Conservation (phyloP, 2,329 filamentous ascomycete species). For the Aureobasidium zeae region DNA sequence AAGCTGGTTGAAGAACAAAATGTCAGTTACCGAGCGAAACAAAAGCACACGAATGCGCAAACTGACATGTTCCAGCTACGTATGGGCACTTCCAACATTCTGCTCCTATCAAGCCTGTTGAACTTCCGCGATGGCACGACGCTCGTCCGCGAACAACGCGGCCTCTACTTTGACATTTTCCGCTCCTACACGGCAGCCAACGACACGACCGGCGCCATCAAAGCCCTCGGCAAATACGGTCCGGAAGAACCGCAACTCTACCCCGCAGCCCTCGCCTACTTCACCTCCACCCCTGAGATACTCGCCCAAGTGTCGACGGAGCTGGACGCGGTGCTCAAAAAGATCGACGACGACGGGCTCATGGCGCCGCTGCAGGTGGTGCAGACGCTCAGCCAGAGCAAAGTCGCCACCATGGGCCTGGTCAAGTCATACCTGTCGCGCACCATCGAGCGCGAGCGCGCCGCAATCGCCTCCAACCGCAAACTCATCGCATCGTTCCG, state of each 20-base stretch:
- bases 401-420: constrained; percentile 93
- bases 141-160: constrained; percentile 87
- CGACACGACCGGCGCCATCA: constrained; percentile 83
- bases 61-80: constrained; percentile 32
- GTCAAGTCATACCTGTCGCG: constrained; percentile 85
- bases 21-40: too few species aligned
- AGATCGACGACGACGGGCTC: constrained; percentile 81
- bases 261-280: constrained; percentile 82
- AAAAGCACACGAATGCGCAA: not conserved
- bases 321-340: constrained; percentile 66
- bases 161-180: constrained; percentile 89
- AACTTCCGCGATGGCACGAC: constrained; percentile 85
- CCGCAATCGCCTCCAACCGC: constrained; percentile 73
- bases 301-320: constrained; percentile 82
- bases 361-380: constrained; percentile 97
- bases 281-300: constrained; percentile 73
- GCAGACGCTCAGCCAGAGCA: constrained; percentile 70
- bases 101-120: constrained; percentile 84
- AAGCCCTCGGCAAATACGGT: constrained; percentile 83
- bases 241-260: constrained; percentile 86
- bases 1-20: constrained; percentile 73
- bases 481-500: constrained; percentile 76
- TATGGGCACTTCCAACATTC: constrained; percentile 89
- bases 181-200: constrained; percentile 87
- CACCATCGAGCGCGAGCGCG: constrained; percentile 79